phyloP scores from a whole-genome alignment of 352 stramenopile species.

The Globisporangium polare region DNA sequence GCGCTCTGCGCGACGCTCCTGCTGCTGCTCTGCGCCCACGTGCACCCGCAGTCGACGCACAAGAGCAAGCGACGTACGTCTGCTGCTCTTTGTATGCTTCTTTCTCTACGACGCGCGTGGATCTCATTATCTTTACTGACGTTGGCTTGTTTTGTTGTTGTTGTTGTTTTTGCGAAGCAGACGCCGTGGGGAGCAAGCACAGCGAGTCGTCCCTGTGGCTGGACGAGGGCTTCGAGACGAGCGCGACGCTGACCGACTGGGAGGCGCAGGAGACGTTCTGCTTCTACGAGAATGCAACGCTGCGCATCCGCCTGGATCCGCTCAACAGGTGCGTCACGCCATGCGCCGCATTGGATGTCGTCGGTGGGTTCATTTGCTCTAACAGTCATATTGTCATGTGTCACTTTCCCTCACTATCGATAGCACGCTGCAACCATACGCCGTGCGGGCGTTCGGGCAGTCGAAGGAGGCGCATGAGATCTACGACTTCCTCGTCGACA shows the following conservation, averaged over 20 bases:
- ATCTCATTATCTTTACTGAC: too few relatives aligned
- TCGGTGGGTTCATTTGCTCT: constrained; percentile 10
- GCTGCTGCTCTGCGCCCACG: constrained; percentile 1
- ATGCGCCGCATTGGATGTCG: not conserved
- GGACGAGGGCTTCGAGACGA: constrained; percentile 43
- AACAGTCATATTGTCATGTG: constrained; percentile 6
- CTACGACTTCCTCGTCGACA: constrained; percentile 45
- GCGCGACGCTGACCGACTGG: constrained; percentile 41
- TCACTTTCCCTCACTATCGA: not conserved
- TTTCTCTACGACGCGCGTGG: too few relatives aligned
- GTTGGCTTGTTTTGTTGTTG: too few relatives aligned
- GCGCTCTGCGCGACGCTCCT: constrained; percentile 4
- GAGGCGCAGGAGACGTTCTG: constrained; percentile 65
- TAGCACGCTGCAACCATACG: constrained; percentile 57
- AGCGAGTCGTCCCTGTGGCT: constrained; percentile 33
- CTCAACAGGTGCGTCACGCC: constrained; percentile 49
- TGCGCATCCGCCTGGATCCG: constrained; percentile 65
- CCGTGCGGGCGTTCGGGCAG: constrained; percentile 65
- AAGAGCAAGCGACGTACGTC: constrained; percentile 8
- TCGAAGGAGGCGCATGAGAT: constrained; percentile 51
- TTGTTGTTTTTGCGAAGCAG: too few relatives aligned
- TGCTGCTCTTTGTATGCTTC: not conserved
- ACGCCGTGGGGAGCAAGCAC: not conserved
- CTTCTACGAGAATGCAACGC: constrained; percentile 73
- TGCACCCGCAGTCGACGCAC: not conserved